phyloP scores from a whole-genome alignment of 805 yeast species.

The Yamadazyma nakazawae region DNA sequence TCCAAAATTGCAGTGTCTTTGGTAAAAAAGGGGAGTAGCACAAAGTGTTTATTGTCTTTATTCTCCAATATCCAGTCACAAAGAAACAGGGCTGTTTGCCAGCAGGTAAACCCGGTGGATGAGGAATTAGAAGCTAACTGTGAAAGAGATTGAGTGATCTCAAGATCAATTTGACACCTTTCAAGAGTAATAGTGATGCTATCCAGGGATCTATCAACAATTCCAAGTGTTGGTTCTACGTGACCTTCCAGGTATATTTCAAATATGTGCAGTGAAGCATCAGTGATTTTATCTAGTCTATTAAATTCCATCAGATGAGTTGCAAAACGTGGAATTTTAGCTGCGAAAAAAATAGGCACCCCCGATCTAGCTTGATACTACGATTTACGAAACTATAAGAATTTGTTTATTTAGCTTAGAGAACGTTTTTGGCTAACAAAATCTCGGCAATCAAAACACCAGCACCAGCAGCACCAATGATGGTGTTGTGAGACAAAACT shows the following conservation, averaged over 20 bases:
- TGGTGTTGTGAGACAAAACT: slow-evolving; percentile 93
- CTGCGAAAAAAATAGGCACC: not conserved
- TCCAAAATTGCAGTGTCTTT: slow-evolving; percentile 41
- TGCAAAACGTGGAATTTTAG: not conserved
- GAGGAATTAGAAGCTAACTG: slow-evolving; percentile 33
- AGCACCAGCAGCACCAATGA: slow-evolving; percentile 98
- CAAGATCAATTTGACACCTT: slow-evolving; percentile 21
- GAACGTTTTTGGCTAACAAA: slow-evolving; percentile 68
- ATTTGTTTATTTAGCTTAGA: slow-evolving; percentile 34
- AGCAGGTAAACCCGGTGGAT: slow-evolving; percentile 57
- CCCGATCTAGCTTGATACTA: too few relatives aligned
- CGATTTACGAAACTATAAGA: not conserved
- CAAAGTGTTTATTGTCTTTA: slow-evolving; percentile 18
- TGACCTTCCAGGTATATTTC: slow-evolving; percentile 27
- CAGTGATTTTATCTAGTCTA: slow-evolving; percentile 4
- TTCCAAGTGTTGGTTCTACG: slow-evolving; percentile 34
- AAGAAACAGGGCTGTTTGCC: slow-evolving; percentile 51
- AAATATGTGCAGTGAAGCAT: slow-evolving; percentile 26
- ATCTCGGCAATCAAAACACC: slow-evolving; percentile 95
- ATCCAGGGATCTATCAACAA: slow-evolving; percentile 27
- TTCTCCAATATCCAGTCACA: slow-evolving; percentile 50
- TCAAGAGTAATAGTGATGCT: slow-evolving; percentile 21
- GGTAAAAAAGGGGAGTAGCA: slow-evolving; percentile 17
- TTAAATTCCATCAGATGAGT: not conserved
- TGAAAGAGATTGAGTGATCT: slow-evolving; percentile 32